Conservation (phyloP, 208 protist species). For the Crithidia thermophila region DNA sequence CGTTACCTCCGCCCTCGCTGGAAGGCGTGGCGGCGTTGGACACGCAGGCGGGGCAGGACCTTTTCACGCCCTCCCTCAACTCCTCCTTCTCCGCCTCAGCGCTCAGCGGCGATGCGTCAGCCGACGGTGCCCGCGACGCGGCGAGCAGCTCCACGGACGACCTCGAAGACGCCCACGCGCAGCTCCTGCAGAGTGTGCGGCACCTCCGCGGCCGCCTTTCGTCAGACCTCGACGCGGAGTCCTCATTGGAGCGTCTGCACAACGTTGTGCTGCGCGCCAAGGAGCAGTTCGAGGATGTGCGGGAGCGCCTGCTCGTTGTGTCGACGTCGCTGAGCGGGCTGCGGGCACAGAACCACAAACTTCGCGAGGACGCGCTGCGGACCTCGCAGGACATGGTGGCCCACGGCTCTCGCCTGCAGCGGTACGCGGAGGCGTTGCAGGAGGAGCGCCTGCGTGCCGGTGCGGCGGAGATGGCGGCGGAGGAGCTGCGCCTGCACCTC, state of each 20-base stretch:
- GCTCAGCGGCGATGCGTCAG: neutral
- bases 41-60: neutral
- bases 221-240: neutral
- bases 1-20: no score
- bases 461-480: slow-evolving; percentile 1
- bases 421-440: neutral
- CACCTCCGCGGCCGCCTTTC: neutral
- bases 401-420: neutral
- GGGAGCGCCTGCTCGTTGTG: slow-evolving; percentile 29
- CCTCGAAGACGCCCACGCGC: slow-evolving; percentile 11
- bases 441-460: neutral
- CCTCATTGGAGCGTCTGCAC: slow-evolving; percentile 6
- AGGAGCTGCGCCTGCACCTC: slow-evolving; percentile 27
- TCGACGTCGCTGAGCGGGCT: slow-evolving; percentile 18
- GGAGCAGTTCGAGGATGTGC: slow-evolving; percentile 23
- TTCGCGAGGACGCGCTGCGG: slow-evolving; percentile 15
- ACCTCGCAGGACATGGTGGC: neutral
- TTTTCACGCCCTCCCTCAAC: neutral
- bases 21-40: no score
- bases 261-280: slow-evolving; percentile 22
- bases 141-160: neutral
- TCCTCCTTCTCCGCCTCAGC: slow-evolving; percentile 1
- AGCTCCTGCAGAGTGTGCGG: slow-evolving; percentile 4
- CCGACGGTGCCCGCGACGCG: neutral
- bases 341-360: slow-evolving; percentile 26